Evolutionary conservation across 768 basidiomycete species (phyloP).

Genomic region (Lactarius hatsudake): DNA sequence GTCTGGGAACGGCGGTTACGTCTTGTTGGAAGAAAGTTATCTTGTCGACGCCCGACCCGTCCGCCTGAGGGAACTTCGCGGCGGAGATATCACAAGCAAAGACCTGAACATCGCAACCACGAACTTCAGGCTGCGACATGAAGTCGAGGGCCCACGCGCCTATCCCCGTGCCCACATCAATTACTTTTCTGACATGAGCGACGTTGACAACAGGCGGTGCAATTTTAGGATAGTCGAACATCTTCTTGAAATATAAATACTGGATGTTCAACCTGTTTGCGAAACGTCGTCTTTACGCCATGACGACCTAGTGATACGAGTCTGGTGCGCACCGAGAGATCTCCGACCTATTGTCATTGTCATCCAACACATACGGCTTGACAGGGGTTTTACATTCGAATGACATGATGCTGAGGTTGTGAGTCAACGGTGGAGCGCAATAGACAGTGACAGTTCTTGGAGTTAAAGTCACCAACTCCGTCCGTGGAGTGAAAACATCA

Average conservation of each 20-base stretch:
- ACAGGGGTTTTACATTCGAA: background rate
- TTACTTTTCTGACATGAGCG: conserved; percentile 3
- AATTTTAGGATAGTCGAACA: background rate
- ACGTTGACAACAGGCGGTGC: conserved; percentile 1
- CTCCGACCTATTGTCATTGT: background rate
- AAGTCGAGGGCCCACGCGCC: conserved; percentile 13
- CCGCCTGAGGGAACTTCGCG: background rate
- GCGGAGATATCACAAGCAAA: conserved; percentile 14
- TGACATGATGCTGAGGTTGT: background rate
- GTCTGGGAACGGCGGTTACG: conserved; percentile 3
- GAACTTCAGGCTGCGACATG: background rate
- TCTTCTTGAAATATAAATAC: no score
- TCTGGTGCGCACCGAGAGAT: background rate
- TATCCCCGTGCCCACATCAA: conserved; percentile 3
- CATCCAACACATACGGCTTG: background rate
- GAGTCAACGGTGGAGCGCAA: background rate
- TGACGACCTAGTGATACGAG: no score
- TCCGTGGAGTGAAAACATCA: no score
- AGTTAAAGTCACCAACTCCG: no score
- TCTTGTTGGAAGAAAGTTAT: conserved; percentile 10
- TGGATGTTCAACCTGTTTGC: no score
- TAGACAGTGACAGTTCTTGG: no score
- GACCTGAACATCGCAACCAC: conserved; percentile 7
- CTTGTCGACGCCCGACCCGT: background rate
- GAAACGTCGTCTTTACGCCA: no score